Conservation (phyloP, 352 stramenopile genomes). For the Globisporangium barbulae region DNA sequence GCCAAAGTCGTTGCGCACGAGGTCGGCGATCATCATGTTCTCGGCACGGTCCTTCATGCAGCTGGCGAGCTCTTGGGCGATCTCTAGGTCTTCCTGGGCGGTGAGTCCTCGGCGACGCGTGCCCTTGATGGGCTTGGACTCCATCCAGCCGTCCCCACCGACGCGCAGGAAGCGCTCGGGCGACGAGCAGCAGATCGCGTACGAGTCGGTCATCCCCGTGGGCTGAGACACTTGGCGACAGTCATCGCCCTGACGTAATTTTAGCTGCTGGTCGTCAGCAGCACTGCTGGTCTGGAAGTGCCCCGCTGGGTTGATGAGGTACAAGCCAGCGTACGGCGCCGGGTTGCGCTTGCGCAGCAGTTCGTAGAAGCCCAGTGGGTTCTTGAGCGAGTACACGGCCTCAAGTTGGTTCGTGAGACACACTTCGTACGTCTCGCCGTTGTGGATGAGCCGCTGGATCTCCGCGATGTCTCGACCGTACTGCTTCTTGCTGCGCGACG, state of each 20-base stretch:
- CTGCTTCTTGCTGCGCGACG: slow-evolving; percentile 56
- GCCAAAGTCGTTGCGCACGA: slow-evolving; percentile 95
- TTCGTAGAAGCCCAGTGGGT: slow-evolving; percentile 86
- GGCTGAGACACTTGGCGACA: no score
- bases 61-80: slow-evolving; percentile 67
- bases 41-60: slow-evolving; percentile 94
- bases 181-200: slow-evolving; percentile 94
- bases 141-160: slow-evolving; percentile 69
- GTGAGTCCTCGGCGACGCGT: slow-evolving; percentile 69
- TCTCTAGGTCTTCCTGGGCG: slow-evolving; percentile 46
- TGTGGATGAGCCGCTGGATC: slow-evolving; percentile 89
- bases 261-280: neutral
- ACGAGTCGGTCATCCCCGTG: slow-evolving; percentile 31
- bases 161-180: slow-evolving; percentile 94
- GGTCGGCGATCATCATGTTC: slow-evolving; percentile 98
- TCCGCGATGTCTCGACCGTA: slow-evolving; percentile 87
- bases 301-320: slow-evolving; percentile 62
- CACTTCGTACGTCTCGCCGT: slow-evolving; percentile 95
- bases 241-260: neutral
- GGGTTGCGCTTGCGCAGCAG: slow-evolving; percentile 91
- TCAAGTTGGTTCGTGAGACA: slow-evolving; percentile 95
- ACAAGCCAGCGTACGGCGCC: slow-evolving; percentile 93
- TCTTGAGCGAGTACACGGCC: slow-evolving; percentile 30
- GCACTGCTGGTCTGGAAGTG: slow-evolving; percentile 20
- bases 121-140: slow-evolving; percentile 98